Evolutionary conservation across 768 basidiomycete genomes (phyloP).

Genomic region (Xerocomellus chrysenteron): DNA sequence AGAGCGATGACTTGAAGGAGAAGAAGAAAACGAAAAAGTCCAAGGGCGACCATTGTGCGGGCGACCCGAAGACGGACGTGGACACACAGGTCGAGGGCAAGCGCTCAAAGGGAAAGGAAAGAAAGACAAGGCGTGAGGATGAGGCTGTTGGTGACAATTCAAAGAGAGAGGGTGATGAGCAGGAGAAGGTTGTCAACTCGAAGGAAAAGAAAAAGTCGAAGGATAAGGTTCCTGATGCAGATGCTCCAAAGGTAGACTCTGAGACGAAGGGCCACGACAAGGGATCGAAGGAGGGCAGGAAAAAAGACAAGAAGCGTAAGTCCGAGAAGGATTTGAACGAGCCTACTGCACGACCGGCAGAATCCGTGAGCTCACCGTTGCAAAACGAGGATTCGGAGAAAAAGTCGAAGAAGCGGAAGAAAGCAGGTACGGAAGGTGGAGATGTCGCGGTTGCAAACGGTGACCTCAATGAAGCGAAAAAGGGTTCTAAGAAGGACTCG

Average conservation of each 20-base stretch:
- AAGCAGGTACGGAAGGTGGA: slow-evolving; percentile 13
- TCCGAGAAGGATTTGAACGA: slow-evolving; percentile 22
- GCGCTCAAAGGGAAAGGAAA: slow-evolving; percentile 4
- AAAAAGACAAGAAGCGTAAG: slow-evolving; percentile 20
- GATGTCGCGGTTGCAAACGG: slow-evolving; percentile 6
- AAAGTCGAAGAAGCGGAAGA: slow-evolving; percentile 38
- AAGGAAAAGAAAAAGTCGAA: slow-evolving; percentile 17
- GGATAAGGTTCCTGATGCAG: slow-evolving; percentile 1
- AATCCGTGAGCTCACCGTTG: slow-evolving; percentile 2
- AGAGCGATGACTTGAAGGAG: slow-evolving; percentile 5
- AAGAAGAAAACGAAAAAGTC: slow-evolving; percentile 22
- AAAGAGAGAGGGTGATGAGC: neutral
- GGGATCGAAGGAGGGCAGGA: slow-evolving; percentile 6
- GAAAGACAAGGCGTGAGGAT: neutral
- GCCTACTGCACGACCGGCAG: slow-evolving; percentile 6
- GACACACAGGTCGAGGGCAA: neutral
- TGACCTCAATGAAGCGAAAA: slow-evolving; percentile 29
- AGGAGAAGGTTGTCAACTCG: neutral
- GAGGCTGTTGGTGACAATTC: neutral
- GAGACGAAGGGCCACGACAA: neutral
- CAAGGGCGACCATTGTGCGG: slow-evolving; percentile 8
- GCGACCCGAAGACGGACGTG: neutral
- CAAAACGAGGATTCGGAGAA: slow-evolving; percentile 11
- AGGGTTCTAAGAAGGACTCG: slow-evolving; percentile 12
- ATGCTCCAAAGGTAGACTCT: neutral